Conservation (phyloP, 78 protist species). For the Planoprotostelium fungivorum region DNA sequence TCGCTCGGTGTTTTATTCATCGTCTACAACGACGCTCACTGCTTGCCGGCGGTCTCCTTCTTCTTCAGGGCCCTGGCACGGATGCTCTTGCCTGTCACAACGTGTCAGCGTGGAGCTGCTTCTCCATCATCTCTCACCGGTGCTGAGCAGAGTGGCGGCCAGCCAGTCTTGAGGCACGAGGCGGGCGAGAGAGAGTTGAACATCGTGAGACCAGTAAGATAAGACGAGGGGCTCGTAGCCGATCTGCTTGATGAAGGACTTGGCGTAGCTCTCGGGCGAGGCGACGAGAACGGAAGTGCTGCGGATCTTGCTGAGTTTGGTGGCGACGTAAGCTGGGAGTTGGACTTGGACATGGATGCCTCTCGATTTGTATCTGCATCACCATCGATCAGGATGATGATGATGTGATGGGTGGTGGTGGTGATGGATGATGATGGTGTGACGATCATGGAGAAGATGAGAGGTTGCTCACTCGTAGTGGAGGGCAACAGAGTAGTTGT, state of each 20-base stretch:
- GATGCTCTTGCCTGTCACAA: slow-evolving; percentile 38
- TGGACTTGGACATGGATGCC: slow-evolving; percentile 62
- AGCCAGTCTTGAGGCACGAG: background rate
- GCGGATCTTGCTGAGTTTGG: slow-evolving; percentile 63
- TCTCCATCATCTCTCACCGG: background rate
- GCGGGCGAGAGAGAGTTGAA: slow-evolving; percentile 1
- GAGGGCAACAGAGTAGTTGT: slow-evolving; percentile 42
- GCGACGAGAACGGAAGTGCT: slow-evolving; percentile 52
- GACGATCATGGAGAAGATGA: too few species aligned
- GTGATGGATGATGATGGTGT: too few species aligned
- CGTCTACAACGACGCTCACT: too few species aligned
- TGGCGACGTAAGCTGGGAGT: slow-evolving; percentile 66
- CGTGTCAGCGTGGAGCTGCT: slow-evolving; percentile 14
- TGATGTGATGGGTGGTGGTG: too few species aligned
- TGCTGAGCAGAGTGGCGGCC: background rate
- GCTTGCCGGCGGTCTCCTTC: too few species aligned
- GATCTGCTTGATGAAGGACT: slow-evolving; percentile 30
- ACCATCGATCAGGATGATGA: too few species aligned
- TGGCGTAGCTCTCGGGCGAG: slow-evolving; percentile 42
- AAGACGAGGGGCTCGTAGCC: slow-evolving; percentile 56
- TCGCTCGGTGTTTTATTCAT: too few species aligned
- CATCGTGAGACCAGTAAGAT: slow-evolving; percentile 63
- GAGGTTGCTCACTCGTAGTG: slow-evolving; percentile 23
- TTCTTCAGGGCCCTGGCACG: slow-evolving; percentile 13
- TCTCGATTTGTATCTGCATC: background rate